Evolutionary conservation across 164 flowering plant species (phyloP).

Genomic region (Piper longum): DNA sequence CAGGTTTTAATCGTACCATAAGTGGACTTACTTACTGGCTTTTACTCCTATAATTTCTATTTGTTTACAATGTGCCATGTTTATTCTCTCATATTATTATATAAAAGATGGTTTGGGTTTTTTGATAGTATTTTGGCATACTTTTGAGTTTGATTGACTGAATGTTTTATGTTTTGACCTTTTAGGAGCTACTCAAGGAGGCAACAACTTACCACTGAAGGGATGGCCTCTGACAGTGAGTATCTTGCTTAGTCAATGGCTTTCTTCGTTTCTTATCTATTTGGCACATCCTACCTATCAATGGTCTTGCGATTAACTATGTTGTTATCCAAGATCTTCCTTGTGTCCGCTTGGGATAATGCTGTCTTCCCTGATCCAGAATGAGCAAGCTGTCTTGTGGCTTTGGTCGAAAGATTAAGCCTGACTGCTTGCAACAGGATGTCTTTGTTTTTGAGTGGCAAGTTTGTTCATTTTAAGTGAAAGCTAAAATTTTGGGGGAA

Average conservation of each 20-base stretch:
- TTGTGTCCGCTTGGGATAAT: no score
- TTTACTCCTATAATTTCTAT: neutral
- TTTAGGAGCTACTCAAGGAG: constrained; percentile 83
- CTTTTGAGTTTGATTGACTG: neutral
- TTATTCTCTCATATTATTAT: no score
- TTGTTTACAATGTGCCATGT: no score
- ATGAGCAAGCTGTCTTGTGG: no score
- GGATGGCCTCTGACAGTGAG: constrained; percentile 98
- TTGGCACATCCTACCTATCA: no score
- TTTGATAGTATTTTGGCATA: neutral
- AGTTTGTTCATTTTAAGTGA: no score
- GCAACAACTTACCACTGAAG: constrained; percentile 82
- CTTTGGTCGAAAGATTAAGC: neutral
- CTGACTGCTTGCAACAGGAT: neutral
- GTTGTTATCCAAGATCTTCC: no score
- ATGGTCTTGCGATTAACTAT: no score
- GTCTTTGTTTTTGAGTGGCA: neutral
- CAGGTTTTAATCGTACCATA: constrained; percentile 28
- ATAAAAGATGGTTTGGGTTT: neutral
- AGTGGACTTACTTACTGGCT: neutral
- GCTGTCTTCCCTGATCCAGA: no score
- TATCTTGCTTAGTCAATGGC: neutral
- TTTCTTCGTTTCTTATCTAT: no score
- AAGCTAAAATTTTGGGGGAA: no score
- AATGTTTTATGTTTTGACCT: neutral